Base-by-base conservation (phyloP, 2,329 filamentous ascomycete species). In the Rosellinia necatrix region DNA sequence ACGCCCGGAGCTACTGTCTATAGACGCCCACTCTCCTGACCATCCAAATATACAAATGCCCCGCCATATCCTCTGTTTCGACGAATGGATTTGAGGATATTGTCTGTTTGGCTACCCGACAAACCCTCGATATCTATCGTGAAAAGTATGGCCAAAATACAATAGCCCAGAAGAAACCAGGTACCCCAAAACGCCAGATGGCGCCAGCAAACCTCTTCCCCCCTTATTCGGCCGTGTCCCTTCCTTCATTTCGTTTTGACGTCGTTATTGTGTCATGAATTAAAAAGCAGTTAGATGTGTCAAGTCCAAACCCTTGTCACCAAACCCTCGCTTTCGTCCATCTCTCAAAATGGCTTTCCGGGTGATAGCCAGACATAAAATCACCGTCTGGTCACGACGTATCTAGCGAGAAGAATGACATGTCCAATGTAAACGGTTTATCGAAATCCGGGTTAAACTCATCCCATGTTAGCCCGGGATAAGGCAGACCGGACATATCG, bases 351-450 rank as follows among this genome's bases (percentile, higher is more conserved):
- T 34, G 24, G 12, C 10, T 15, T 22, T 9, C 21, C 15, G 40
- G 15, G 27, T 34, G 24, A 10, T 34, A 24, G n/a, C 6, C 32
- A 27, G 27, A 48, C 29, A 43, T 30, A 25, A 13, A 19, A 12
- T 21, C 30, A 34, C 21, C 25, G 13, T 37, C 13, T 27, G n/a
- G 24, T 56, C 27, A 56, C 68, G 70, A 62, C 62, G 61, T 69
- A 57, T 76, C 73, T 63, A 79, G 66, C 21, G 71, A 72, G 64
- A 75, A 81, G 12, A 78, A 59, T 6, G 69, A 71, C 41, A 75
- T 75, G 56, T 85, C 81, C 50, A 86, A 71, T 60, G 75, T 66
- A 59, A 83, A 82, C 0, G 80, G 76, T 68, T 84, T 83, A 49
- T 73, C 73, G 59, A 83, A 81, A 64, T 82, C 78, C 0, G 70